Evolutionary conservation across 2,329 filamentous ascomycete genomes (phyloP), one percentile per base, ranked within the genome.

Genomic region (Fusarium incarnatum): DNA sequence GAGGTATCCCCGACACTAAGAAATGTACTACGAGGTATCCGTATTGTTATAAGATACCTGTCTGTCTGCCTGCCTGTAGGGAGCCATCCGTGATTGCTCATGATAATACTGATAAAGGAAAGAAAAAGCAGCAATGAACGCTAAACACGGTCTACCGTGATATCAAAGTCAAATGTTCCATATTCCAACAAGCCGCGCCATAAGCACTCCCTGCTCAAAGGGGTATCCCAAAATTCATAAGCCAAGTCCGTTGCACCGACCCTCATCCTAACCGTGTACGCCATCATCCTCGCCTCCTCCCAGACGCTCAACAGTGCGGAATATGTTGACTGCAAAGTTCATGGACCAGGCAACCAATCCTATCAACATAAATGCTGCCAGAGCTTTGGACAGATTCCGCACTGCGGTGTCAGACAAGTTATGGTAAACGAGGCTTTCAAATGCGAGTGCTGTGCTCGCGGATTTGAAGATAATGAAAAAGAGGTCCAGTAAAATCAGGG

Each of bases 401-500:
- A 83, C 79, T 48, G 79, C 64, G 18, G 65, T 69, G 46, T 78
- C 73, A 25, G 76, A 75, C 12, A 79, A 70, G 54, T 82, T 80
- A 76, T 86, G 80, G 77, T 87, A 85, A 78, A 93, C 91, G 56
- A 98, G 83, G 11, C 93, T 92, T 77, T 93, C 92, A 78, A 98
- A 97, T 3, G 95, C 94, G 69, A 99, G 84, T 42, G 93, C 92
- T 27, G 97, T 87, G 81, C 97, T 98, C 54, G 94, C 94, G 6
- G 94, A 94, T 79, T 97, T 95, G 83, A 99, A 97, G 44, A 98
- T 94, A 76, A 99, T 97, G 79, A 99, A 99, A 76, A 98, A 91
- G 6, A 99, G 86, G 80, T 99, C 96, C 60, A 97, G 87, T 57
- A 99, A 88, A 64, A 98, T 92, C 52, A 99, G 88, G 16, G 92